A percentile compares a stretch with the other conserved stretches of the same genome.
Evolutionary conservation across 345 rosid genomes (phyloP).

Genomic region (Rubroshorea leprosula): DNA sequence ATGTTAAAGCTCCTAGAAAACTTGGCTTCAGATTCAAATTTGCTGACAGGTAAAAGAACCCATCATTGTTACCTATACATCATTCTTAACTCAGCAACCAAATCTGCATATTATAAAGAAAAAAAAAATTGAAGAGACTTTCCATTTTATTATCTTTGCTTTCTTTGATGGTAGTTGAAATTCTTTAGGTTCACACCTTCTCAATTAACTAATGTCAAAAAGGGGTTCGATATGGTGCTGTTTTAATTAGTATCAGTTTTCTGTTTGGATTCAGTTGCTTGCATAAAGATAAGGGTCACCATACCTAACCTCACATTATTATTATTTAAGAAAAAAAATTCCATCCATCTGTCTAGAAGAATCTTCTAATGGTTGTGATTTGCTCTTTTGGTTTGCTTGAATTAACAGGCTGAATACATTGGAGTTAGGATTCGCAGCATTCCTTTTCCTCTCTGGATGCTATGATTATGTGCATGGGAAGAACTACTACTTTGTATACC

Average conservation of each 20-base stretch:
- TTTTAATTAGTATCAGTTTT: no score
- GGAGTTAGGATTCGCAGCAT: slow-evolving; percentile 85
- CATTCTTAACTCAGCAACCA: no score
- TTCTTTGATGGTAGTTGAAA: slow-evolving; percentile 15
- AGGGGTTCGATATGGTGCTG: neutral
- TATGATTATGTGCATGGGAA: slow-evolving; percentile 83
- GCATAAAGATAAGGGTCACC: slow-evolving; percentile 14
- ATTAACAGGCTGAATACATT: slow-evolving; percentile 52
- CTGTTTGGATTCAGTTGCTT: slow-evolving; percentile 6
- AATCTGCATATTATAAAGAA: no score
- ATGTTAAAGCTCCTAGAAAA: slow-evolving; percentile 43
- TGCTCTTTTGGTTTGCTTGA: neutral
- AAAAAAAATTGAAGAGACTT: no score
- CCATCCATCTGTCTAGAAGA: no score
- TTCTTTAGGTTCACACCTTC: slow-evolving; percentile 1
- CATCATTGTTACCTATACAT: no score
- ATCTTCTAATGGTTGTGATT: no score
- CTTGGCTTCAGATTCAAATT: slow-evolving; percentile 43
- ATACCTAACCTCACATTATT: slow-evolving; percentile 7
- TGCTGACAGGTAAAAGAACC: slow-evolving; percentile 70
- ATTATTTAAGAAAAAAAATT: no score
- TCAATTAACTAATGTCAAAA: no score
- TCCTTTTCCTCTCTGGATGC: slow-evolving; percentile 89
- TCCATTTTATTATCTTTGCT: neutral
- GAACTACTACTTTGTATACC: slow-evolving; percentile 83